Conservation (phyloP, 345 rosid genomes). For the Eucalyptus leucophloia region DNA sequence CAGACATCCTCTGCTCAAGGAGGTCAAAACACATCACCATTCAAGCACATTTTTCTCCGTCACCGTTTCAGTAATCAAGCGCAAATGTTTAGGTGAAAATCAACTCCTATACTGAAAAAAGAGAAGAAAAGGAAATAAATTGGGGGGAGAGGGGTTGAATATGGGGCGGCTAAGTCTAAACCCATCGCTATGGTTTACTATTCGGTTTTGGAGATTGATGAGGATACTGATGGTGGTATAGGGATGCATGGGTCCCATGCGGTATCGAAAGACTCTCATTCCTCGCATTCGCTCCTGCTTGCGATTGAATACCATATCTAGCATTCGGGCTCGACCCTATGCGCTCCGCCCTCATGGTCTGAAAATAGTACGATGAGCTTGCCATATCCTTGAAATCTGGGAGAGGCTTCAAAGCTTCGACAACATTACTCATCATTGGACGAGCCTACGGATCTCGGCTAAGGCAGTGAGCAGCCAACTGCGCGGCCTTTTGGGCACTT, state of each 20-base stretch:
- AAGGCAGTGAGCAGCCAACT: conserved; percentile 39
- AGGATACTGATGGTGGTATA: conserved; percentile 48
- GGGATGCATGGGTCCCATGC: conserved; percentile 65
- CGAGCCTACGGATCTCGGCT: conserved; percentile 33
- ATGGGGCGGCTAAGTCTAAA: neutral
- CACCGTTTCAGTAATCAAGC: neutral
- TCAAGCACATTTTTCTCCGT: neutral
- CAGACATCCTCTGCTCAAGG: neutral
- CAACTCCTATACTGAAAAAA: conserved; percentile 1
- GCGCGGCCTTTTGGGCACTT: conserved; percentile 35
- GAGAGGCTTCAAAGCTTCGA: conserved; percentile 27
- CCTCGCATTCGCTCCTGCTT: neutral
- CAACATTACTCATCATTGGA: conserved; percentile 39
- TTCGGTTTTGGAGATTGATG: conserved; percentile 61
- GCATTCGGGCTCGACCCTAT: neutral
- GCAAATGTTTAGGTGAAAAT: neutral
- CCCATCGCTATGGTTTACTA: conserved; percentile 24
- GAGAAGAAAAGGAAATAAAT: neutral
- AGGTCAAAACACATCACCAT: neutral
- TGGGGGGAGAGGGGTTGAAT: neutral
- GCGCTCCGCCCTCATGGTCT: conserved; percentile 4
- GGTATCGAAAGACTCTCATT: conserved; percentile 41
- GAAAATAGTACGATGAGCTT: conserved; percentile 36
- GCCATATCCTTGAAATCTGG: conserved; percentile 37
- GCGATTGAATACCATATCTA: conserved; percentile 2